Evolutionary conservation across 257 asterid species (phyloP), one percentile per base, ranked within the genome.

Genomic region (Solanum bulbocastanum): DNA sequence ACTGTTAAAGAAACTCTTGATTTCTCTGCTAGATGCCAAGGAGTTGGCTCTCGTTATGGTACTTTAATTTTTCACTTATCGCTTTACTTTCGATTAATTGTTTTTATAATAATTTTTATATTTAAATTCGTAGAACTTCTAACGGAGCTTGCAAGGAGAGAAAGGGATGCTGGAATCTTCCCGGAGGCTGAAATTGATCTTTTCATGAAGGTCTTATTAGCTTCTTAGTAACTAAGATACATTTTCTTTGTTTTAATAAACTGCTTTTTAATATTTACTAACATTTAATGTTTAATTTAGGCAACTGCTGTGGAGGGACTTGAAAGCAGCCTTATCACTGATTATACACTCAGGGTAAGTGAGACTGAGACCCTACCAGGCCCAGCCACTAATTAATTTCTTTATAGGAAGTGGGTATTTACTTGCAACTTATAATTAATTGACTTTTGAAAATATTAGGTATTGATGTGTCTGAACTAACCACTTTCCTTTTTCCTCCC

Each of bases 1-100:
- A 97, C 99, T 2, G 99, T 97, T 0, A 96, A 94, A 89, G 99
- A 97, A 93, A 96, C 99, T 5, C 88, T 97, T 0, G 99, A 97
- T 92, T 97, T 97, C 90, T 97, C 99, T 0, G 98, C 98, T 6
- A 91, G 98, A 69, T 97, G 99, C 79, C 99, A 90, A 83, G 99
- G 99, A 0, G 95, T 97, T 30, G 99, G 99, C 66, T 92, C 98
- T 3, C 90, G 98, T 87, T 96, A 94, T 11, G 99, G 99, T 97
- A 95, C 27, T 74, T 52, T 10, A 25, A 6, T 22, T 36, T 33
- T 4, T 5, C 15, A 1, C 7, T 22, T 32, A 44, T 83, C 12
- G 11, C 13, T 9, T 71, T 25, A 23, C 12, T 52, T 42, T 16
- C 0, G 16, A 13, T 39, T 52, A 52, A 18, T 1, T 16, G 23